These are phyloP conservation scores for Globisporangium recalcitrans DNA, from an alignment of 352 stramenopile genomes.

Conservation along the genomic window DNA sequence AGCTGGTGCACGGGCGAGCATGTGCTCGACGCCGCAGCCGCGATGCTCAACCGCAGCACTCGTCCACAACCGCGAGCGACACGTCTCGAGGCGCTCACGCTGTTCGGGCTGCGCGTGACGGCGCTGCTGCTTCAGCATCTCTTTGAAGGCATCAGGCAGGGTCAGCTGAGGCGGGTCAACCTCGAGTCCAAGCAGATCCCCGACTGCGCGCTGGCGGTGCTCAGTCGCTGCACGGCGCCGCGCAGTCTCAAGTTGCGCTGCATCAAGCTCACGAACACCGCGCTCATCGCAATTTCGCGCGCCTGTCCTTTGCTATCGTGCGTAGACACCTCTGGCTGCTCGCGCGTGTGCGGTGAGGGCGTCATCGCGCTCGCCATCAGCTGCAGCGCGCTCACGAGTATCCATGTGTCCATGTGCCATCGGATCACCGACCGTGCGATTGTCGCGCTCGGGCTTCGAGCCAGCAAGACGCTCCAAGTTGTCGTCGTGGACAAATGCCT, in stretches of 20 bases:
- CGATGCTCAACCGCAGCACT: slow-evolving; percentile 20
- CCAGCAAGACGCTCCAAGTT: slow-evolving; percentile 26
- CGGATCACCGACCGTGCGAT: slow-evolving; percentile 67
- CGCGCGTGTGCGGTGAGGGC: slow-evolving; percentile 68
- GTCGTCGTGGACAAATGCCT: slow-evolving; percentile 60
- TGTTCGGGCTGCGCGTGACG: slow-evolving; percentile 61
- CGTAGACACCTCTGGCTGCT: slow-evolving; percentile 73
- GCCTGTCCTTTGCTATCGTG: slow-evolving; percentile 32
- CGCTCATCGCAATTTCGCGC: slow-evolving; percentile 38
- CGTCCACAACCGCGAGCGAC: slow-evolving; percentile 16
- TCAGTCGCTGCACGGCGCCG: slow-evolving; percentile 36
- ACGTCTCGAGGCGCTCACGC: slow-evolving; percentile 38
- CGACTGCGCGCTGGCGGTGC: slow-evolving; percentile 32
- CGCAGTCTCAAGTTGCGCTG: slow-evolving; percentile 47
- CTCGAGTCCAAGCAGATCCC: slow-evolving; percentile 76
- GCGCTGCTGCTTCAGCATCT: slow-evolving; percentile 36
- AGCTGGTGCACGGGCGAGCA: slow-evolving; percentile 67
- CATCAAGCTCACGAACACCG: slow-evolving; percentile 65
- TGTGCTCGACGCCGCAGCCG: slow-evolving; percentile 43
- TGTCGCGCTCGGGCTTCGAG: slow-evolving; percentile 40
- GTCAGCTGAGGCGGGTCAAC: slow-evolving; percentile 37
- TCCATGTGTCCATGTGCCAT: slow-evolving; percentile 83
- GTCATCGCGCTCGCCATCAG: slow-evolving; percentile 60
- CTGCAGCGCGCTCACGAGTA: slow-evolving; percentile 34
- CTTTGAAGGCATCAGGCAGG: slow-evolving; percentile 30